phyloP scores from a whole-genome alignment of 1,139 yeast genomes.

The Yueomyces sp. region DNA sequence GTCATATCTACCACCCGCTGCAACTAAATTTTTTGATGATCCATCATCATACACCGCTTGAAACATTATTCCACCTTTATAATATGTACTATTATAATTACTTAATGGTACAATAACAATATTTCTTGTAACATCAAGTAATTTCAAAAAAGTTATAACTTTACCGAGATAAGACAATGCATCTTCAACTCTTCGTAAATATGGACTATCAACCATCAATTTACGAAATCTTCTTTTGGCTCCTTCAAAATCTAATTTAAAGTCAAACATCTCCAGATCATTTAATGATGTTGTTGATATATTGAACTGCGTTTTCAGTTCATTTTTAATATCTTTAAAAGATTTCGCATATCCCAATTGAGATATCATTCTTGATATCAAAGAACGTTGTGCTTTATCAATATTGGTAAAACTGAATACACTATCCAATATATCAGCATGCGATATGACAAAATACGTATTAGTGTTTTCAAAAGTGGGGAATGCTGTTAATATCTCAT shows the following conservation, averaged over 20 bases:
- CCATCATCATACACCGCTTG: constrained; percentile 59
- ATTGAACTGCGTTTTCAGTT: constrained; percentile 56
- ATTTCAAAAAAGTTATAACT: constrained; percentile 41
- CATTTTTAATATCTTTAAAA: constrained; percentile 50
- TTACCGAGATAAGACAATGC: constrained; percentile 48
- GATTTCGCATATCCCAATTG: constrained; percentile 64
- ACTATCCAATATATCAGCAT: constrained; percentile 63
- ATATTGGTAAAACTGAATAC: constrained; percentile 70
- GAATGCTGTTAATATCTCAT: constrained; percentile 51
- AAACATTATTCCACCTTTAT: constrained; percentile 74
- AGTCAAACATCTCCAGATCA: constrained; percentile 71
- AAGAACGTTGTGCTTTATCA: constrained; percentile 54
- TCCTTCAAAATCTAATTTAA: constrained; percentile 50
- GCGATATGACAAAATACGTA: constrained; percentile 56
- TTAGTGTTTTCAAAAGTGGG: constrained; percentile 52
- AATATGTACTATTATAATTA: constrained; percentile 70
- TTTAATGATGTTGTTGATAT: constrained; percentile 73
- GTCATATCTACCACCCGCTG: constrained; percentile 93
- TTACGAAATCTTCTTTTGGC: constrained; percentile 53
- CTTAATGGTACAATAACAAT: constrained; percentile 58
- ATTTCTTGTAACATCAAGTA: constrained; percentile 43
- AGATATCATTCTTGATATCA: constrained; percentile 59
- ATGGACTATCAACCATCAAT: constrained; percentile 65
- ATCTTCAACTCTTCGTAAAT: constrained; percentile 45
- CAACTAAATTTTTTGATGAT: constrained; percentile 35